Evolutionary conservation across 352 stramenopile genomes (phyloP).

Genomic region (Phytophthora palmivora): DNA sequence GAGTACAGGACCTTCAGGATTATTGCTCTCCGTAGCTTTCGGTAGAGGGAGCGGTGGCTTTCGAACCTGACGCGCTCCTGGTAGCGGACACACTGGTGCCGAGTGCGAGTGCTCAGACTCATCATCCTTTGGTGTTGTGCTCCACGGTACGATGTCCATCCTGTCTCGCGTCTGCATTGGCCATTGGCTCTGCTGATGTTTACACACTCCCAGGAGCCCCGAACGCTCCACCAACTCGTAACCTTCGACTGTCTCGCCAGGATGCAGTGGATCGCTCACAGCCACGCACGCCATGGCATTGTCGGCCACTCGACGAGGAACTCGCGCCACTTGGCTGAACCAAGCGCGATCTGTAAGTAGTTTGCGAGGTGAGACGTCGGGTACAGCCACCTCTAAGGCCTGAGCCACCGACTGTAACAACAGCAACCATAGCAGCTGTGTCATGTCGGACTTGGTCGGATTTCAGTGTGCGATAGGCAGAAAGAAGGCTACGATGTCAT

Average conservation of each 20-base stretch:
- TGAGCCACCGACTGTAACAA: slow-evolving; percentile 9
- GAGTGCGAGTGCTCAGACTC: slow-evolving; percentile 4
- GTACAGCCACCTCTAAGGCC: slow-evolving; percentile 15
- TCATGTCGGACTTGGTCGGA: slow-evolving; percentile 13
- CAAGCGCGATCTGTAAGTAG: slow-evolving; percentile 56
- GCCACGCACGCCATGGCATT: slow-evolving; percentile 35
- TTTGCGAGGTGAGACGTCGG: slow-evolving; percentile 30
- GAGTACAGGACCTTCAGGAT: slow-evolving; percentile 58
- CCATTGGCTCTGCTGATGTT: slow-evolving; percentile 45
- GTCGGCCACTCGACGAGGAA: slow-evolving; percentile 31
- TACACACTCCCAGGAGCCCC: slow-evolving; percentile 68
- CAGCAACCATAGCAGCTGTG: slow-evolving; percentile 18
- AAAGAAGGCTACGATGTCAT: background rate
- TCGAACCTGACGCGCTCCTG: slow-evolving; percentile 20
- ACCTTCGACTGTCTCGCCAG: slow-evolving; percentile 56
- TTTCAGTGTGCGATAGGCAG: slow-evolving; percentile 7
- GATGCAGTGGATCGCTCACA: slow-evolving; percentile 41
- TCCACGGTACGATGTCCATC: slow-evolving; percentile 35
- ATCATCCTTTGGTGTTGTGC: slow-evolving; percentile 6
- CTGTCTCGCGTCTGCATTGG: slow-evolving; percentile 27
- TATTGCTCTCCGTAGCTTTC: slow-evolving; percentile 7
- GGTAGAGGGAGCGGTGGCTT: slow-evolving; percentile 30
- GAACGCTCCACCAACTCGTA: slow-evolving; percentile 81
- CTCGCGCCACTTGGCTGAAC: slow-evolving; percentile 54
- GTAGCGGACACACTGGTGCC: slow-evolving; percentile 26